Evolutionary conservation across 2,329 filamentous ascomycete genomes (phyloP).

Genomic region (Tolypocladium guangdongense): DNA sequence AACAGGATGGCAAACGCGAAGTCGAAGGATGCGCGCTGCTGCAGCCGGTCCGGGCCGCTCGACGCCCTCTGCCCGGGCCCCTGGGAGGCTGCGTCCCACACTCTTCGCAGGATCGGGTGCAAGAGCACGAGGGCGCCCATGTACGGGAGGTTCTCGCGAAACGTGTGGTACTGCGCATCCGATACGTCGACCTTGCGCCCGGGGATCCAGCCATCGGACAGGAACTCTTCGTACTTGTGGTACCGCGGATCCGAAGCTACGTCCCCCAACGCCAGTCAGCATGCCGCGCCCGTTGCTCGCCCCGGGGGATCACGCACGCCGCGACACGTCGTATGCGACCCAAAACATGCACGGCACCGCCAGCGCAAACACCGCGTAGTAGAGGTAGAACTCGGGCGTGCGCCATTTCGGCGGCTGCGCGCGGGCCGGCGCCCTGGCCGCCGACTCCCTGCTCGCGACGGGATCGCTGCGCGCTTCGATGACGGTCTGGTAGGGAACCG

Average conservation of each 20-base stretch:
- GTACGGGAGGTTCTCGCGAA: conserved; percentile 77
- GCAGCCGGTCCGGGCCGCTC: conserved; percentile 45
- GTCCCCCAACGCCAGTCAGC: background rate
- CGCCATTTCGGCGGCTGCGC: conserved; percentile 66
- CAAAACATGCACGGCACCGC: conserved; percentile 83
- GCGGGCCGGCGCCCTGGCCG: conserved; percentile 27
- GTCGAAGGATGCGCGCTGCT: conserved; percentile 72
- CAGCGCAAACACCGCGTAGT: conserved; percentile 57
- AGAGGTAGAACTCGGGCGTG: conserved; percentile 76
- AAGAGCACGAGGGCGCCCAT: conserved; percentile 62
- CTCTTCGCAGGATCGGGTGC: conserved; percentile 67
- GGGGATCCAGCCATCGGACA: conserved; percentile 81
- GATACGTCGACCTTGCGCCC: conserved; percentile 89
- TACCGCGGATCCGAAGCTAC: conserved; percentile 75
- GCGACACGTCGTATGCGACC: conserved; percentile 74
- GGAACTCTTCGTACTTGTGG: conserved; percentile 54
- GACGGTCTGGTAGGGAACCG: conserved; percentile 51
- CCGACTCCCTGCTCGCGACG: conserved; percentile 18
- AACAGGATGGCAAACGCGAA: conserved; percentile 71
- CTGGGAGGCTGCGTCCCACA: conserved; percentile 51
- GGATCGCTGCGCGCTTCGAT: conserved; percentile 39
- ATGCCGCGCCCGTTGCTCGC: conserved; percentile 1
- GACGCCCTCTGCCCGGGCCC: conserved; percentile 19
- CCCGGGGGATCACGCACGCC: conserved; percentile 40
- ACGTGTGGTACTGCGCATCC: conserved; percentile 76